Percentiles rank a stretch among this genome's conserved stretches.
Evolutionary conservation across 169 alveolate species (phyloP).

Genomic region (Amoebophrya sp.): DNA sequence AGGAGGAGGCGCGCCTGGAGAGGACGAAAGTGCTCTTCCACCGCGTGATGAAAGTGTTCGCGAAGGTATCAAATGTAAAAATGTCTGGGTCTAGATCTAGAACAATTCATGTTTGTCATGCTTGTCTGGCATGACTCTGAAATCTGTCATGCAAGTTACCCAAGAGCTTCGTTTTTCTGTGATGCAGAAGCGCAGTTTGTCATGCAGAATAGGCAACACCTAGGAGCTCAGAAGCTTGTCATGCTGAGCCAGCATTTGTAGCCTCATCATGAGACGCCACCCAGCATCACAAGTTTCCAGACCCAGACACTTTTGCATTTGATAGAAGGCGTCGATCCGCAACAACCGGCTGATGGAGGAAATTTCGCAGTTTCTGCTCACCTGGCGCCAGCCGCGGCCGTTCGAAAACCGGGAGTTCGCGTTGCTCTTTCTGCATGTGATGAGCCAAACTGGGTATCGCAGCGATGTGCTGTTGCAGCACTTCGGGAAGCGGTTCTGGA

Average conservation of each 20-base stretch:
- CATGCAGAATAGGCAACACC: not conserved
- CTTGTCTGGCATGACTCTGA: too few relatives aligned
- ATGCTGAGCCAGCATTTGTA: too few relatives aligned
- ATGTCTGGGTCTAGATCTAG: too few relatives aligned
- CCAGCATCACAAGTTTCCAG: not conserved
- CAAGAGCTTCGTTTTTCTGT: too few relatives aligned
- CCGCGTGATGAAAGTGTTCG: too few relatives aligned
- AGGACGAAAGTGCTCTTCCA: too few relatives aligned
- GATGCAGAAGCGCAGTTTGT: too few relatives aligned
- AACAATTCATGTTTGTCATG: too few relatives aligned
- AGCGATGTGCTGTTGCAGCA: not conserved
- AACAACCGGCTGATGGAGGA: not conserved
- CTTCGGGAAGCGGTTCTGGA: not conserved
- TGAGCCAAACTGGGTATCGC: not conserved
- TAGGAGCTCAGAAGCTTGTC: not conserved
- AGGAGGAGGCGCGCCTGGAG: too few relatives aligned
- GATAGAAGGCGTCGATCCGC: not conserved
- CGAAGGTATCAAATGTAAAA: too few relatives aligned
- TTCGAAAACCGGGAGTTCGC: not conserved
- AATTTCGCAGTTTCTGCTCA: not conserved
- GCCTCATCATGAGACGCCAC: too few relatives aligned
- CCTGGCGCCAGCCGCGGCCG: slow-evolving; percentile 1
- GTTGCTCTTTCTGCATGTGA: not conserved
- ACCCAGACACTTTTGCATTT: not conserved
- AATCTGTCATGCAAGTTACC: too few relatives aligned